Percentiles rank a stretch among this genome's conserved stretches.
These are phyloP conservation scores for Haplosporangium sp. DNA, from an alignment of 371 early-diverging fungal genomes.

Conservation along the genomic window DNA sequence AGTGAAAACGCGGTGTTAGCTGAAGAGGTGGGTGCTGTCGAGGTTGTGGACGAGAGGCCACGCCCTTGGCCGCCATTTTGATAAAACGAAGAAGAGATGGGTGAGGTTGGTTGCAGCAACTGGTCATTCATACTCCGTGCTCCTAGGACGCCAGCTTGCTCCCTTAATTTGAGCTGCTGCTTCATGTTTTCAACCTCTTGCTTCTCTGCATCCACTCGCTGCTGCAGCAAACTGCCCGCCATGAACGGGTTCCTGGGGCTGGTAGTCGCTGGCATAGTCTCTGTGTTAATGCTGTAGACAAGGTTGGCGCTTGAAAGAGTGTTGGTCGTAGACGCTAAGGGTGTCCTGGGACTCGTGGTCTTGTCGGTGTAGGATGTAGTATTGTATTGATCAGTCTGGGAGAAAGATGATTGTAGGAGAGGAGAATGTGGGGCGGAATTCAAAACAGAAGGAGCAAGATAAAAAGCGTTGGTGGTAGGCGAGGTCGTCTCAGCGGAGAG, in stretches of 20 bases:
- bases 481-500: not conserved
- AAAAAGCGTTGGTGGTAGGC: not conserved
- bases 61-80: conserved; percentile 22
- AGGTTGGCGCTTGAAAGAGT: not conserved
- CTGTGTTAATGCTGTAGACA: not conserved
- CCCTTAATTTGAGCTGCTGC: conserved; percentile 37
- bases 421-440: not conserved
- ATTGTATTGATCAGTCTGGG: not conserved
- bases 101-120: not conserved
- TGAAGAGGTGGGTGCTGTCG: conserved; percentile 11
- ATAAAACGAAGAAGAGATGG: conserved; percentile 6
- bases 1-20: not conserved
- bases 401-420: not conserved
- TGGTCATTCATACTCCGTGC: conserved; percentile 9
- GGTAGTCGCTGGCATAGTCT: not conserved
- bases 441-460: not conserved
- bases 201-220: conserved; percentile 50
- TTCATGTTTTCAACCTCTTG: conserved; percentile 50
- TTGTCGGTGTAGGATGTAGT: conserved; percentile 1
- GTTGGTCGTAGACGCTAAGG: not conserved
- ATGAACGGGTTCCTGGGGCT: conserved; percentile 29
- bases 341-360: not conserved
- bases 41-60: conserved; percentile 14
- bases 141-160: conserved; percentile 48
- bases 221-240: conserved; percentile 50